A percentile compares a stretch with the other conserved stretches of the same genome.
phyloP scores from a whole-genome alignment of 345 rosid species.

The Eucalyptus urophylla region DNA sequence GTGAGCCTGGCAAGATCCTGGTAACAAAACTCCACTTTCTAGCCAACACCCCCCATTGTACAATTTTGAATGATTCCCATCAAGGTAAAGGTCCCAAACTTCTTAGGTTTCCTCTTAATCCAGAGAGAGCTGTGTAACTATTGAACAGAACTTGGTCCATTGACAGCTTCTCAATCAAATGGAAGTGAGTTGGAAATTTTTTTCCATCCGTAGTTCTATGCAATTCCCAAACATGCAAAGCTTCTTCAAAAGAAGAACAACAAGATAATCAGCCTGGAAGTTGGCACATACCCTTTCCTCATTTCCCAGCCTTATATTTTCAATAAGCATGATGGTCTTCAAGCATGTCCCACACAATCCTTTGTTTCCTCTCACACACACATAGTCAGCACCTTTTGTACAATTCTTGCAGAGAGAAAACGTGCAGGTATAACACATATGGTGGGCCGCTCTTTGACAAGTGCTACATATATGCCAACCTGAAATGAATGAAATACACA shows the following conservation, averaged over 20 bases:
- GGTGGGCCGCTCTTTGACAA: conserved; percentile 74
- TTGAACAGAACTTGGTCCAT: not conserved
- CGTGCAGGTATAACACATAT: conserved; percentile 95
- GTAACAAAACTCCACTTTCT: not conserved
- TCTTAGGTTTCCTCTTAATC: not conserved
- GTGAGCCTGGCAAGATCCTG: not conserved
- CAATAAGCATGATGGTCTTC: conserved; percentile 84
- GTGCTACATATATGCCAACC: conserved; percentile 96
- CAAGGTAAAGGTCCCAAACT: not conserved
- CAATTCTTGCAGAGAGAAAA: conserved; percentile 94
- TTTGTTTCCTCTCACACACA: conserved; percentile 65
- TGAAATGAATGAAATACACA: conserved; percentile 9
- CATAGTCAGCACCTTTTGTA: conserved; percentile 76
- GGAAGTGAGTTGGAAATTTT: not conserved
- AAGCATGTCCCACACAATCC: conserved; percentile 91
- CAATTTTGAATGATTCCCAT: not conserved
- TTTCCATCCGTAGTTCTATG: not conserved
- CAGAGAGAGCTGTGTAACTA: not conserved
- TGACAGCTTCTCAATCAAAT: not conserved
- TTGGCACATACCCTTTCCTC: conserved; percentile 46
- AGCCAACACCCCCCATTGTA: not conserved
- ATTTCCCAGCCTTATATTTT: conserved; percentile 38
- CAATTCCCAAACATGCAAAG: not conserved
- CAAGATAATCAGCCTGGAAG: not conserved
- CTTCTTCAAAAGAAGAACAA: not conserved